Base-by-base conservation (phyloP, 352 stramenopile species). In the Blastocystis sp. region DNA sequence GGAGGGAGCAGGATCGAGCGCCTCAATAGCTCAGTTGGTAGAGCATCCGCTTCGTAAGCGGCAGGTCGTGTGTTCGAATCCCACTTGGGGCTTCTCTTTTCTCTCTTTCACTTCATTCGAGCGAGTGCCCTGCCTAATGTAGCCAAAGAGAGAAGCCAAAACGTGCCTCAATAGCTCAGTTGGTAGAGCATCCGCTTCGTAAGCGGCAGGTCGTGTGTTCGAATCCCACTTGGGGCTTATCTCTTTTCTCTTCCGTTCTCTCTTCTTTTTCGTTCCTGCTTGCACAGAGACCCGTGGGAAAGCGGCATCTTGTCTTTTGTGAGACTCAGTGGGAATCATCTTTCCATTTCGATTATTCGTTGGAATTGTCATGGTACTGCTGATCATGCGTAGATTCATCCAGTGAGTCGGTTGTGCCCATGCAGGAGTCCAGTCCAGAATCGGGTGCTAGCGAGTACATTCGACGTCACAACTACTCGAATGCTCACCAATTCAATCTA, bases 21-120 rank as follows among this genome's bases (percentile, higher is more conserved):
- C 74, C 74, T 84, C 74, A 84, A 84, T 84, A 84, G 74, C 74
- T 84, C 74, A 84, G 74, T 84, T 84, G 74, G 74, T 84, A 84
- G 74, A 84, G 74, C 74, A 84, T 84, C 74, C 74, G 74, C 74
- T 84, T 84, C 74, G 74, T 84, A 84, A 84, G 74, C 74, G 74
- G 74, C 74, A 84, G 74, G 74, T 84, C 74, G 74, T 84, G 74
- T 84, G 74, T 84, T 84, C 74, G 74, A 84, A 84, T 84, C 74
- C 74, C 74, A 84, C 74, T 84, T 84, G 74, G 74, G 74, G 74
- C 74, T 84, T 84, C 28, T 42, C 42, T 84, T 69, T 59, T 84
- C 11, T 52, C 74, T 69, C 14, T 84, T 54, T 19, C 48, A 57
- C 52, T 84, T 57, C 6, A 57, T 57, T 57, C 48, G 28, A 34